Conservation (phyloP, 106 monocot species). For the Iris macrosiphon region DNA sequence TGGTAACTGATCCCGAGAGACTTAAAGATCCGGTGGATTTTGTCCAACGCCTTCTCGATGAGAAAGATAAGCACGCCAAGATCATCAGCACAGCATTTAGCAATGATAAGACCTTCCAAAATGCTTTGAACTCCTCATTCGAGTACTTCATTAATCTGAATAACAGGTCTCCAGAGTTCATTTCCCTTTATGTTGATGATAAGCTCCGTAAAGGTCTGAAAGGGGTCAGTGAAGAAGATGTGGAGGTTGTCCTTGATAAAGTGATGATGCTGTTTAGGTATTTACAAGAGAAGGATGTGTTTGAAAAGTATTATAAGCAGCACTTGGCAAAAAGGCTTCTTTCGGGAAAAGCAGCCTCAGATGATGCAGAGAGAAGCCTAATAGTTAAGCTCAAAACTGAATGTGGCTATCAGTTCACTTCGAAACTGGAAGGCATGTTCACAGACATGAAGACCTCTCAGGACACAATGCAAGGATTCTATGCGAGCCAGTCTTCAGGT, state of each 20-base stretch:
- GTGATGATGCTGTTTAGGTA: slow-evolving; percentile 96
- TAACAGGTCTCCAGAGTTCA: slow-evolving; percentile 85
- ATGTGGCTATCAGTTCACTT: slow-evolving; percentile 80
- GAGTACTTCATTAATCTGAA: slow-evolving; percentile 95
- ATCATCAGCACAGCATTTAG: slow-evolving; percentile 74
- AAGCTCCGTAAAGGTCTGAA: slow-evolving; percentile 82
- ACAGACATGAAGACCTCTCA: slow-evolving; percentile 68
- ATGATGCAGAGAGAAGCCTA: slow-evolving; percentile 70
- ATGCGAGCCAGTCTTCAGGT: slow-evolving; percentile 36
- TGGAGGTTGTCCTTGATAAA: slow-evolving; percentile 72
- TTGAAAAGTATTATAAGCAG: slow-evolving; percentile 75
- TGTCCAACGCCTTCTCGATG: slow-evolving; percentile 78
- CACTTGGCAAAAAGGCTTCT: slow-evolving; percentile 69
- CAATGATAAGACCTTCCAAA: slow-evolving; percentile 94
- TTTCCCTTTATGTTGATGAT: slow-evolving; percentile 87
- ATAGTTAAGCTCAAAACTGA: slow-evolving; percentile 93
- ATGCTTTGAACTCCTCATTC: slow-evolving; percentile 91
- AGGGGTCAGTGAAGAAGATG: slow-evolving; percentile 73
- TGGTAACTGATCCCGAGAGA: slow-evolving; percentile 82
- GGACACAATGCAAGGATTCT: slow-evolving; percentile 62
- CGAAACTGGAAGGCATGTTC: slow-evolving; percentile 72
- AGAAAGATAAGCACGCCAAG: slow-evolving; percentile 89
- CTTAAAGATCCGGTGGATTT: slow-evolving; percentile 92
- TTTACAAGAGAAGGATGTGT: slow-evolving; percentile 70
- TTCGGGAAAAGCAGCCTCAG: slow-evolving; percentile 57